A percentile compares a stretch with the other conserved stretches of the same genome.
Evolutionary conservation across 306 rosid genomes (phyloP).

Genomic region (Quercus parvula): DNA sequence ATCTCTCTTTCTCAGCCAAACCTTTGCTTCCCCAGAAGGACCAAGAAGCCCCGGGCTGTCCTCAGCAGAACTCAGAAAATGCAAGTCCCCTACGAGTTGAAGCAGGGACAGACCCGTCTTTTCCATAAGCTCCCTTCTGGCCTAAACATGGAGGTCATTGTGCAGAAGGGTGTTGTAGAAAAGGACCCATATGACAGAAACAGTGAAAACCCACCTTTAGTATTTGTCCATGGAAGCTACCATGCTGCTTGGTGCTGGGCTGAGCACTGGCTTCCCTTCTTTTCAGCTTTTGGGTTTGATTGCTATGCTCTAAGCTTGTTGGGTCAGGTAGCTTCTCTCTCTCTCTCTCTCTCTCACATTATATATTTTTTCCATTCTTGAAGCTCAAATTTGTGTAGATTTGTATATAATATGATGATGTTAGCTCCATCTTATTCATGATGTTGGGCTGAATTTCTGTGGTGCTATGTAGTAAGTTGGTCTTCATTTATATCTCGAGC

Average conservation of each 20-base stretch:
- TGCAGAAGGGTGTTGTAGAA: conserved; percentile 43
- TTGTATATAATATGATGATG: neutral
- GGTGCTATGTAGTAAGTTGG: neutral
- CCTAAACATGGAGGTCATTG: conserved; percentile 69
- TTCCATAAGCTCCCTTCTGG: conserved; percentile 81
- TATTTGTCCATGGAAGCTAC: conserved; percentile 93
- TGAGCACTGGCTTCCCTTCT: conserved; percentile 83
- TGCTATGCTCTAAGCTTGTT: conserved; percentile 77
- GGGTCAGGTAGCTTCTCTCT: conserved; percentile 59
- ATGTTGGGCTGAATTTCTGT: neutral
- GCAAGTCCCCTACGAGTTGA: conserved; percentile 50
- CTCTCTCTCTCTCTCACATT: conserved; percentile 12
- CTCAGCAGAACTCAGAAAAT: conserved; percentile 35
- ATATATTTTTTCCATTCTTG: neutral
- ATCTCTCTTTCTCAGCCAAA: conserved; percentile 18
- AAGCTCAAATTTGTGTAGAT: neutral
- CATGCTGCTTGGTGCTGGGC: conserved; percentile 99
- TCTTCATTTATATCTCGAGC: neutral
- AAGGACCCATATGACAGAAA: conserved; percentile 8
- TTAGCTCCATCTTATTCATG: neutral
- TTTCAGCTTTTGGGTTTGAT: conserved; percentile 69
- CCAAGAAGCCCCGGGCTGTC: conserved; percentile 27
- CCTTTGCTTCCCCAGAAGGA: neutral
- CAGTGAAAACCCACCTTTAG: conserved; percentile 47
- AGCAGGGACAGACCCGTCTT: conserved; percentile 66